Evolutionary conservation across 257 asterid genomes (phyloP).

Genomic region (Solanum tacnaense): DNA sequence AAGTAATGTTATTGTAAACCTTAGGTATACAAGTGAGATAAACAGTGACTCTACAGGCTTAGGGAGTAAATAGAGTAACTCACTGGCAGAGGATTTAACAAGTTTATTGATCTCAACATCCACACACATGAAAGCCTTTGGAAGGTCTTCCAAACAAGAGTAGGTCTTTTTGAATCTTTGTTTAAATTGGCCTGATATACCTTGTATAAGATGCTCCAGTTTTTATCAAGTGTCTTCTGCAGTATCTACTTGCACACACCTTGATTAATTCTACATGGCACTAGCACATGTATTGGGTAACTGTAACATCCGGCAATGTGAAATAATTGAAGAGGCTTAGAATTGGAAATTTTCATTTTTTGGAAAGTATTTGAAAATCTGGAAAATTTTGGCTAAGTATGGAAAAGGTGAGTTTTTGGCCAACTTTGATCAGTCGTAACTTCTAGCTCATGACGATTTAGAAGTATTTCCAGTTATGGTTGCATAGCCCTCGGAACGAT

Average conservation of each 20-base stretch:
- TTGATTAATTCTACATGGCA: neutral
- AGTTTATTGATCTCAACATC: neutral
- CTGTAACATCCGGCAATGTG: too few species aligned
- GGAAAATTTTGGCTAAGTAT: too few species aligned
- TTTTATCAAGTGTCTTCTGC: neutral
- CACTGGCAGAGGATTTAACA: neutral
- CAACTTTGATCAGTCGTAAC: too few species aligned
- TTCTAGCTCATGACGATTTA: too few species aligned
- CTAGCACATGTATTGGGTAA: too few species aligned
- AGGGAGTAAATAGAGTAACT: neutral
- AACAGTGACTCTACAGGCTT: neutral
- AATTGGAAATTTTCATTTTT: too few species aligned
- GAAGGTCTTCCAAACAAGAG: neutral
- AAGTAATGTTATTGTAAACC: neutral
- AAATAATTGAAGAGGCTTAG: too few species aligned
- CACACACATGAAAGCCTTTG: neutral
- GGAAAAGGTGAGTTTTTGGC: too few species aligned
- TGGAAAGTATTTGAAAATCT: too few species aligned
- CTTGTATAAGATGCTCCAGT: too few species aligned
- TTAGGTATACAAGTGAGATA: neutral
- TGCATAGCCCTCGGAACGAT: too few species aligned
- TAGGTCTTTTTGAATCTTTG: neutral
- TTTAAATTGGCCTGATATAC: neutral
- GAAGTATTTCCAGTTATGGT: too few species aligned
- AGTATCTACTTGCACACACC: neutral